Evolutionary conservation across 805 yeast species (phyloP), one percentile per base, ranked within the genome.

Genomic region (Schizosaccharomyces japonicus): DNA sequence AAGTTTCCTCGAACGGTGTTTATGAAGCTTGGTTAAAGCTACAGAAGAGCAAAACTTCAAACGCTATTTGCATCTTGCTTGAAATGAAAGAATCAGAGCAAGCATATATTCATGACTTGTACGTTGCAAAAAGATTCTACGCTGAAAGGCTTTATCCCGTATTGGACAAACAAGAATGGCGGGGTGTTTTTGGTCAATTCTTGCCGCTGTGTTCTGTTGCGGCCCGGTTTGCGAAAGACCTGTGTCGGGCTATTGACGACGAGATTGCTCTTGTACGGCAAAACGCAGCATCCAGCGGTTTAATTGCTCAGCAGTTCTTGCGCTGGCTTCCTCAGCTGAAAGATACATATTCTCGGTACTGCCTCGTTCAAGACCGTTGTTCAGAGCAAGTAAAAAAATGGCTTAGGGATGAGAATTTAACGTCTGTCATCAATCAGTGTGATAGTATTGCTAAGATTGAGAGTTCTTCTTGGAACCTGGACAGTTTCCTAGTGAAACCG

Each of bases 401-500:
- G 42, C 13, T 21, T 6, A 19, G 13, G 5, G 23, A 21, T 5
- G 15, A 25, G 11, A 19, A 25, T 19, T 8, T 36, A 15, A 19
- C 42, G 3, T 25, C 17, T 19, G 17, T 19, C n/a, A 19, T 36
- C 5, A 25, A 36, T 5, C 27, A 36, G 23, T 36, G 42, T 36
- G 42, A 36, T 36, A 36, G 42, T 27, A 36, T 36, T 25, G 42
- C 42, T 2, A 36, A 36, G 23, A 36, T 36, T 19, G 42, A 36
- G 11, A 36, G 42, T 11, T 19, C 6, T 13, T 36, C 42, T 19
- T 36, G 42, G 42, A 36, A 36, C 23, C 11, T 36, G 6, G 42
- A 36, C n/a, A 36, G 42, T 21, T 36, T 36, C 8, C 26, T 36
- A 19, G 42, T 36, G 11, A 36, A 36, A 11, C 42, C 42, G 6